phyloP scores from a whole-genome alignment of 2,329 filamentous ascomycete species.

The Epichloe uncinata region DNA sequence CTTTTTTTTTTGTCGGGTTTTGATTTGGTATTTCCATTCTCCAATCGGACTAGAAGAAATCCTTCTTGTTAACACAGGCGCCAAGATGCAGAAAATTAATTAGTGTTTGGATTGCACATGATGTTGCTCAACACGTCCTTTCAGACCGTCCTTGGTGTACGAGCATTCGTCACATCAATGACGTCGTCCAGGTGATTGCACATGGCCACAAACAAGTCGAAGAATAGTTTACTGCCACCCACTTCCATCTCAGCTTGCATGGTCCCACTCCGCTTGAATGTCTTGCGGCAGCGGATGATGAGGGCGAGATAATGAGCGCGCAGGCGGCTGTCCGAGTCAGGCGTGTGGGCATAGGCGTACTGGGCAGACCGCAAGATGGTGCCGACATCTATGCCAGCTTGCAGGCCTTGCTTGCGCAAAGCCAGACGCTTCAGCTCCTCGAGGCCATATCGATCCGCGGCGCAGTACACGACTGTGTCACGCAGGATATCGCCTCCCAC shows the following conservation, averaged over 20 bases:
- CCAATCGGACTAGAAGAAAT: neutral
- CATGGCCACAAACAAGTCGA: conserved; percentile 96
- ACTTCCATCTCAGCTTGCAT: conserved; percentile 98
- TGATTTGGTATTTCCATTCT: conserved; percentile 10
- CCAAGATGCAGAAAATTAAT: conserved; percentile 10
- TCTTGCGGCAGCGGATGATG: conserved; percentile 94
- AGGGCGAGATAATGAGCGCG: conserved; percentile 95
- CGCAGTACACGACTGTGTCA: conserved; percentile 91
- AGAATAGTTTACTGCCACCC: conserved; percentile 83
- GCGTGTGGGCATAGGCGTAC: conserved; percentile 92
- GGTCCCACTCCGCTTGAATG: conserved; percentile 94
- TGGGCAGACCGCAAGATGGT: conserved; percentile 86
- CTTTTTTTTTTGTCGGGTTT: conserved; percentile 8
- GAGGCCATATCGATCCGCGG: conserved; percentile 79
- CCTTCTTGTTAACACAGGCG: neutral
- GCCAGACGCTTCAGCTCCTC: conserved; percentile 85
- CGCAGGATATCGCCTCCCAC: conserved; percentile 67
- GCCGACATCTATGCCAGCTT: conserved; percentile 81
- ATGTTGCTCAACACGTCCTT: conserved; percentile 4
- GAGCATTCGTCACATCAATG: conserved; percentile 66
- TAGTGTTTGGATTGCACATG: conserved; percentile 5
- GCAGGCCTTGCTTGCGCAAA: conserved; percentile 87
- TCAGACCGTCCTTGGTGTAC: conserved; percentile 45
- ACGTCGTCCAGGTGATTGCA: conserved; percentile 97
- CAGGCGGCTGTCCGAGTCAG: conserved; percentile 80